Evolutionary conservation across 768 basidiomycete species (phyloP).

Genomic region (Rubroboletus satanas): DNA sequence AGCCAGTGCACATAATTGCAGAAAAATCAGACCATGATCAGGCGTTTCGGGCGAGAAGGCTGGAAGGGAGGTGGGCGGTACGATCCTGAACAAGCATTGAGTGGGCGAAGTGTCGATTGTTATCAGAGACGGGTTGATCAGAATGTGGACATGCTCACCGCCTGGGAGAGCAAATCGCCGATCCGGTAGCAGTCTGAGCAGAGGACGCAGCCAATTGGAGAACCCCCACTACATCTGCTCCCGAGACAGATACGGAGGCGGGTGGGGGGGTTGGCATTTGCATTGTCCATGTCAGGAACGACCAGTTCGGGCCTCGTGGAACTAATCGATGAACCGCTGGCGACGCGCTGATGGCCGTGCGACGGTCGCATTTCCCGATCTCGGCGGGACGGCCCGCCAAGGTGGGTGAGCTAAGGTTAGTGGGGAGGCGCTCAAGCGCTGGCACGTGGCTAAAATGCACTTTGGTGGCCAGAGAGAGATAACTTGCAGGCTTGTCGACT

Average conservation of each 20-base stretch:
- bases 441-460: slow-evolving; percentile 4
- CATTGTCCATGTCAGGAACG: slow-evolving; percentile 12
- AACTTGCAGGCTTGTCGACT: background rate
- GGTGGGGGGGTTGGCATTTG: slow-evolving; percentile 2
- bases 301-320: slow-evolving; percentile 18
- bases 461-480: background rate
- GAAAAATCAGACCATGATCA: background rate
- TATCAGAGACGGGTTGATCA: slow-evolving; percentile 11
- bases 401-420: background rate
- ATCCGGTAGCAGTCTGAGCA: slow-evolving; percentile 1
- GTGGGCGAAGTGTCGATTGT: slow-evolving; percentile 4
- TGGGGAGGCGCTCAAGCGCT: background rate
- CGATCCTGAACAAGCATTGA: background rate
- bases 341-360: slow-evolving; percentile 13
- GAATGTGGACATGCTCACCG: background rate
- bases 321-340: slow-evolving; percentile 12
- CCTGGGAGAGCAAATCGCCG: background rate
- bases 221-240: slow-evolving; percentile 5
- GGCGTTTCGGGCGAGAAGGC: background rate
- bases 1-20: no score
- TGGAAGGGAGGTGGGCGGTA: background rate
- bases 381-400: slow-evolving; percentile 7
- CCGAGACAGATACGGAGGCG: slow-evolving; percentile 8
- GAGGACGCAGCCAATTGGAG: background rate
- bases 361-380: slow-evolving; percentile 19